Evolutionary conservation across 2,329 filamentous ascomycete species (phyloP).

Genomic region (Ophiocordyceps camponoti-leonardi): DNA sequence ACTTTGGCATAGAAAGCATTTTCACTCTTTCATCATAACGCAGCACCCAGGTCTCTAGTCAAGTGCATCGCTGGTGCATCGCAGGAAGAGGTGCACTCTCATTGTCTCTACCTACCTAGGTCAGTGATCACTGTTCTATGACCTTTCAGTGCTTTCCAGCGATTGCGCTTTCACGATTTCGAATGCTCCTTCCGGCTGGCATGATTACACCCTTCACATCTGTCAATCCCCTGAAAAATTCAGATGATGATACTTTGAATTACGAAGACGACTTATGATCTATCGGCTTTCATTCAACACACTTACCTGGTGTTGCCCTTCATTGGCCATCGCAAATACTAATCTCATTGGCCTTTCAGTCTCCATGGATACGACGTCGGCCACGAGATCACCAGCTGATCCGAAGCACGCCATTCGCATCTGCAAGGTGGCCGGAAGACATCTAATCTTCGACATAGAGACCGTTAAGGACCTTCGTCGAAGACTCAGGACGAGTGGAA

Average conservation of each 20-base stretch:
- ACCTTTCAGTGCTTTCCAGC: too few species aligned
- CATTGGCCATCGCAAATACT: not conserved
- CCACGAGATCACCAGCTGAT: not conserved
- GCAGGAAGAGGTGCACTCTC: too few species aligned
- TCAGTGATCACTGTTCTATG: too few species aligned
- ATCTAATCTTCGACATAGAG: not conserved
- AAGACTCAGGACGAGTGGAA: not conserved
- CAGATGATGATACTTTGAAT: not conserved
- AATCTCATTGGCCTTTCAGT: not conserved
- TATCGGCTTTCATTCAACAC: not conserved
- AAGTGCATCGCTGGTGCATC: too few species aligned
- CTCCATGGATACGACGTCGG: not conserved
- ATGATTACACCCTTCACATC: not conserved
- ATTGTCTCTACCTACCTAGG: too few species aligned
- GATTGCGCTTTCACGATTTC: too few species aligned
- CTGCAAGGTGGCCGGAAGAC: not conserved
- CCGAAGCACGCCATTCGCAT: not conserved
- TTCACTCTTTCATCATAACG: too few species aligned
- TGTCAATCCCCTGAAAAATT: not conserved
- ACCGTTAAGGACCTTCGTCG: not conserved
- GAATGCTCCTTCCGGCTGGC: too few species aligned
- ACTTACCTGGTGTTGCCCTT: not conserved
- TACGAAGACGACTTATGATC: not conserved
- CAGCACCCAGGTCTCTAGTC: too few species aligned
- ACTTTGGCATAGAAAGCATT: too few species aligned